A percentile compares a stretch with the other conserved stretches of the same genome.
Evolutionary conservation across 805 yeast species (phyloP).

Genomic region (Starmerella vitae): DNA sequence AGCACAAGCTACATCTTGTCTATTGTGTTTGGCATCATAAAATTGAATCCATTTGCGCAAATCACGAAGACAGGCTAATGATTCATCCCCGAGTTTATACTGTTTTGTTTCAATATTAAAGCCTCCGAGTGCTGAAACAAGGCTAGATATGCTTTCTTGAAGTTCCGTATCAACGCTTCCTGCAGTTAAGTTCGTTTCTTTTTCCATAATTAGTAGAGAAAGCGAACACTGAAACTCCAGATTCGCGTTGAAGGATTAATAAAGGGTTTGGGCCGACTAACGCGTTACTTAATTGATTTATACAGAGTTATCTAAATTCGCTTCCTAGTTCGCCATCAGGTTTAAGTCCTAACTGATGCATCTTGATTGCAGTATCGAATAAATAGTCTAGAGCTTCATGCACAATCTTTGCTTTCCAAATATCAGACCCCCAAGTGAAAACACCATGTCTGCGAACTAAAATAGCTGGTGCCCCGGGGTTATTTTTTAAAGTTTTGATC

Average conservation of each 20-base stretch:
- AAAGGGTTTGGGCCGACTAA: too few relatives aligned
- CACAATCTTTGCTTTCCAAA: conserved; percentile 85
- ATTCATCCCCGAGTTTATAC: conserved; percentile 79
- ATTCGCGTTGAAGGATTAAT: too few relatives aligned
- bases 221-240: too few relatives aligned
- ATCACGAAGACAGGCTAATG: conserved; percentile 72
- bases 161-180: conserved; percentile 24
- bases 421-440: conserved; percentile 89
- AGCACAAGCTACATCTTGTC: conserved; percentile 76
- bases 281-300: not conserved
- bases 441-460: conserved; percentile 88
- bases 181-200: not conserved
- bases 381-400: conserved; percentile 89
- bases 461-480: conserved; percentile 74
- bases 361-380: conserved; percentile 69
- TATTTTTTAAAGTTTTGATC: conserved; percentile 46
- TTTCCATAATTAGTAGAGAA: too few relatives aligned
- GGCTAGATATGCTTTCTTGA: conserved; percentile 58
- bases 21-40: conserved; percentile 59
- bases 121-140: conserved; percentile 87
- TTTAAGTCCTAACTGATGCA: conserved; percentile 53
- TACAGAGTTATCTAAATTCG: not conserved
- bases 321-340: conserved; percentile 6
- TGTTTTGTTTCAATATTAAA: conserved; percentile 49
- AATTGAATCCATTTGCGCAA: conserved; percentile 74